Evolutionary conservation across 1,139 yeast genomes (phyloP), one percentile per base, ranked within the genome.

Genomic region (Yamadazyma triangularis): DNA sequence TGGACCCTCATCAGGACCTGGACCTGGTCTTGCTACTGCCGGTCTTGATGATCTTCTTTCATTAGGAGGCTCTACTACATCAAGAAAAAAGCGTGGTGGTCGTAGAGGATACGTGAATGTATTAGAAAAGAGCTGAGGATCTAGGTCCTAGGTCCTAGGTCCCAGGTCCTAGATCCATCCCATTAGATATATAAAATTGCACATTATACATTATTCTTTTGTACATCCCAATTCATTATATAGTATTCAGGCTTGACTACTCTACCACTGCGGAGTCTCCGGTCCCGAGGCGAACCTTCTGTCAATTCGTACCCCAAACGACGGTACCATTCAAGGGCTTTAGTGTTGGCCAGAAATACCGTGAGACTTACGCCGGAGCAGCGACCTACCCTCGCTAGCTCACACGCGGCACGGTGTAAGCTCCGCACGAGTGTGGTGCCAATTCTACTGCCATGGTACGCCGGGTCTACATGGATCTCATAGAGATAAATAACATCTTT

Each of bases 31-130:
- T 38, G 71, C 70, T 4, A 60, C 51, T 34, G 73, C 71, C 23
- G 85, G 80, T 2, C 60, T 86, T 34, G 95, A 86, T 51, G 91
- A 84, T 41, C 59, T 86, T 35, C 60, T 86, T 33, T 55, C 79
- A 52, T 29, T 68, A 64, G 51, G 75, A 5, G 57, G 59, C 0
- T 38, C 70, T 8, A 51, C 69, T 2, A 46, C 70, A 1, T 44
- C 64, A 4, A 47, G 64, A 1, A 65, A 70, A 25, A 58, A 71
- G 31, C 70, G 80, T 44, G 73, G 69, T 44, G 60, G 68, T 10
- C 79, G 77, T 41, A 71, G 88, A 46, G 77, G 84, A 4, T 86
- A 86, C 53, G 89, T 85, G 25, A 88, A 84, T 51, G 87, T 86
- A 7, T 72, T 85, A 78, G 77, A 70, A 22, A 34, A 40, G 27